Evolutionary conservation across 768 basidiomycete genomes (phyloP), one percentile per base, ranked within the genome.

Genomic region (Pisolithus sp.): DNA sequence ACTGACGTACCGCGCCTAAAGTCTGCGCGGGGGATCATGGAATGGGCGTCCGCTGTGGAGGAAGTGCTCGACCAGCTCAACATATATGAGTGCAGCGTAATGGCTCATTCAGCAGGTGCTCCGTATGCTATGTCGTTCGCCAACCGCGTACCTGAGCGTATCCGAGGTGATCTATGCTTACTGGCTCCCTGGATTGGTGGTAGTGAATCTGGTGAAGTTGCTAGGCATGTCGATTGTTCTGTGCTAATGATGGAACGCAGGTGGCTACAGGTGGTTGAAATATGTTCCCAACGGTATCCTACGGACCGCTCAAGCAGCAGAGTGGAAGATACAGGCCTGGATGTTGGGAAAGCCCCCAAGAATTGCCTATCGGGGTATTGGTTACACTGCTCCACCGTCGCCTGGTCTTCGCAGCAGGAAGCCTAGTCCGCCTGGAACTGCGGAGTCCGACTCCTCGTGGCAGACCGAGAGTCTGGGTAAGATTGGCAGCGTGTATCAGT

Each of bases 151-250:
- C 83, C 83, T 2, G 76, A 83, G 20, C 84, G 91, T 26, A 80
- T 98, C 49, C 75, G 78, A 41, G 95, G 95, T 20, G 83, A 89
- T 52, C 70, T 98, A 12, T 91, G 92, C 62, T 69, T 99, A 28
- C 74, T 99, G 21, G 93, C 95, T 0, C 95, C 95, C 18, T 99
- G 96, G 96, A 92, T 97, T 23, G 86, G 88, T n/a, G 83, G 86
- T 23, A 81, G 85, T 40, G 95, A 95, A 67, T 85, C 78, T 57
- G 86, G 93, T 93, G 71, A 51, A 23, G 24, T 28, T 44, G 2
- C 45, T 50, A 23, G 26, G 45, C 8, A 47, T 34, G 28, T 30
- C 20, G 43, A 53, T 39, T 37, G 38, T 56, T 51, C 48, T 18
- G 4, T 17, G n/a, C 52, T 64, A 52, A 65, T 30, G 45, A 36